Conservation (phyloP, 768 basidiomycete genomes). For the Baorangia bicolor region DNA sequence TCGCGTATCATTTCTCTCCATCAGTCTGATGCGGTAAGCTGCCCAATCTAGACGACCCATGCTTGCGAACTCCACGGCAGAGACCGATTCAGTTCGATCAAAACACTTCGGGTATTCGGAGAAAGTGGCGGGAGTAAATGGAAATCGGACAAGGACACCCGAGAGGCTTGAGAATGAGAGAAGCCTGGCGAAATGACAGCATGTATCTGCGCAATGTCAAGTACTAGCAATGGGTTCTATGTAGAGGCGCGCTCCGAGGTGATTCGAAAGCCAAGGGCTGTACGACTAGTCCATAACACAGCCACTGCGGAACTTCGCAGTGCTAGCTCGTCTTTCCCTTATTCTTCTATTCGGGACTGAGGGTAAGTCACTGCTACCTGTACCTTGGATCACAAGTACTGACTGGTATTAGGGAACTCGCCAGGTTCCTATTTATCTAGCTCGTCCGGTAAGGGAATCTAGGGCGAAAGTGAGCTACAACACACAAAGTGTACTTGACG, state of each 20-base stretch:
- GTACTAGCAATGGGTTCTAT: background rate
- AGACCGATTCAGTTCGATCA: slow-evolving; percentile 13
- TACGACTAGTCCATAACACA: background rate
- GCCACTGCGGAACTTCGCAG: background rate
- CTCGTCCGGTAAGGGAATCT: background rate
- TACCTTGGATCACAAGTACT: background rate
- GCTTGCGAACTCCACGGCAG: slow-evolving; percentile 2
- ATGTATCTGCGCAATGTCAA: background rate
- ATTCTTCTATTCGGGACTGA: background rate
- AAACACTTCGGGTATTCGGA: slow-evolving; percentile 19
- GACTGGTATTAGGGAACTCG: background rate
- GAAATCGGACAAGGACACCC: background rate
- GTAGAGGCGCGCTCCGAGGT: background rate
- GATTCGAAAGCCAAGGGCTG: background rate
- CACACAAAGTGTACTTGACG: background rate
- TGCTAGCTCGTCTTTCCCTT: too few relatives aligned
- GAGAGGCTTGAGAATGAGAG: background rate
- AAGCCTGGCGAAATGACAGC: background rate
- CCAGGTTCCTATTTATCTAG: background rate
- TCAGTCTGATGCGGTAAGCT: slow-evolving; percentile 11
- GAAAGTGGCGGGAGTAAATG: background rate
- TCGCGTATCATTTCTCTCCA: slow-evolving; percentile 15
- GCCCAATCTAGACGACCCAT: background rate
- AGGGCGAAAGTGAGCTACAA: background rate
- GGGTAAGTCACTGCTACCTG: background rate